Evolutionary conservation across 1,139 yeast species (phyloP).

Genomic region (Nadsonia starkeyi-henricii): DNA sequence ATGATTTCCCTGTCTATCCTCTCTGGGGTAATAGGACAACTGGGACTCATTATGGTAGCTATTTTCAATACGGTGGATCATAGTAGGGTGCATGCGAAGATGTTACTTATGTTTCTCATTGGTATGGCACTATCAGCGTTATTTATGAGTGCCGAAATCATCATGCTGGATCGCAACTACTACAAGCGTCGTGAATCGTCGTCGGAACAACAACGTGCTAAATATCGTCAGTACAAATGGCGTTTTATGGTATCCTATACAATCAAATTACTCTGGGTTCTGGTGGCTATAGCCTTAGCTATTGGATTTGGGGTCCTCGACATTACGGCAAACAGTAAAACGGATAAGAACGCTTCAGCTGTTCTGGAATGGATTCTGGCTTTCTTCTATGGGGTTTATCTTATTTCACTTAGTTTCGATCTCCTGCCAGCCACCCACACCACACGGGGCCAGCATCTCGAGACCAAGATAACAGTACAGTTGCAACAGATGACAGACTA

Average conservation of each 20-base stretch:
- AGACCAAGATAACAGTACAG: not conserved
- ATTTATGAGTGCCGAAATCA: slow-evolving; percentile 46
- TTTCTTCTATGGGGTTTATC: slow-evolving; percentile 66
- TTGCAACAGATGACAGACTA: not conserved
- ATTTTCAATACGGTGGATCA: slow-evolving; percentile 55
- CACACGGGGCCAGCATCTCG: not conserved
- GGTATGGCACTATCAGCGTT: slow-evolving; percentile 52
- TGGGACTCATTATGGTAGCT: slow-evolving; percentile 63
- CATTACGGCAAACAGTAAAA: slow-evolving; percentile 31
- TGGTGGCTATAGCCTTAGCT: slow-evolving; percentile 57
- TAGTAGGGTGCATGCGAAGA: slow-evolving; percentile 48
- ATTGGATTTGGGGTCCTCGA: slow-evolving; percentile 32
- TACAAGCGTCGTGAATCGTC: slow-evolving; percentile 11
- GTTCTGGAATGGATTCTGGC: slow-evolving; percentile 73
- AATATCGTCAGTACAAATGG: slow-evolving; percentile 11
- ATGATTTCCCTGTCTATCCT: slow-evolving; percentile 38
- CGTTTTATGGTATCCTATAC: slow-evolving; percentile 30
- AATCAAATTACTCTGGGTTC: slow-evolving; percentile 50
- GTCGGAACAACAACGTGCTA: not conserved
- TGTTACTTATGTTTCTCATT: slow-evolving; percentile 65
- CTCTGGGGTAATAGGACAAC: slow-evolving; percentile 51
- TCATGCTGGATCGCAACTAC: slow-evolving; percentile 46
- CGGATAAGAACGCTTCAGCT: slow-evolving; percentile 35
- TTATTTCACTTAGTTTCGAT: slow-evolving; percentile 55
- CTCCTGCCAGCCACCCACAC: slow-evolving; percentile 34